Evolutionary conservation across 768 basidiomycete genomes (phyloP).

Genomic region (Suillus plorans): DNA sequence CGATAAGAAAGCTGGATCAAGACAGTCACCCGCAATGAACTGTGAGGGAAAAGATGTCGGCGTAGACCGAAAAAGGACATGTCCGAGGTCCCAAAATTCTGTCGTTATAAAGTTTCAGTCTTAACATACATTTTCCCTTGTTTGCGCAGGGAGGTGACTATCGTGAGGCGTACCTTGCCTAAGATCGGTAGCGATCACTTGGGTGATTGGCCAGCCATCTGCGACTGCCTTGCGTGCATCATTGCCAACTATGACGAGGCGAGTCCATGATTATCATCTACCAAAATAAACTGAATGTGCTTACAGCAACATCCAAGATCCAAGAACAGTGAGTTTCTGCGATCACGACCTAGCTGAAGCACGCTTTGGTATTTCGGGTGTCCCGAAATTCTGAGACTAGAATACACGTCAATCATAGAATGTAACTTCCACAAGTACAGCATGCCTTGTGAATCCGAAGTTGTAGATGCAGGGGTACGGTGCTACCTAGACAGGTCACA

Average conservation of each 20-base stretch:
- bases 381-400: constrained; percentile 21
- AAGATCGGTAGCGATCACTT: constrained; percentile 40
- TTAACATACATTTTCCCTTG: no score
- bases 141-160: background rate
- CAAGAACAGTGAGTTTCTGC: constrained; percentile 37
- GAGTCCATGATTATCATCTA: background rate
- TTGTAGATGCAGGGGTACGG: constrained; percentile 25
- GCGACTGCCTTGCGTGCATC: constrained; percentile 39
- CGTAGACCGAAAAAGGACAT: constrained; percentile 56
- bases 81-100: constrained; percentile 66
- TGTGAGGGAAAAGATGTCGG: constrained; percentile 50
- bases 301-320: constrained; percentile 47
- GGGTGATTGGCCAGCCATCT: constrained; percentile 41
- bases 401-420: background rate
- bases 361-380: constrained; percentile 24
- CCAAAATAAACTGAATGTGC: constrained; percentile 8
- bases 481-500: constrained; percentile 13
- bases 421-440: background rate
- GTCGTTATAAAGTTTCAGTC: background rate
- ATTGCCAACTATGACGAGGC: constrained; percentile 35
- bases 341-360: constrained; percentile 36
- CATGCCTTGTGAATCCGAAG: constrained; percentile 20
- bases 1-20: constrained; percentile 45
- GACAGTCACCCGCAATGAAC: constrained; percentile 56
- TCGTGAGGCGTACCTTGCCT: constrained; percentile 27